These are phyloP conservation scores for Clonostachys solani DNA, from an alignment of 2,329 filamentous ascomycete species.

Conservation along the genomic window DNA sequence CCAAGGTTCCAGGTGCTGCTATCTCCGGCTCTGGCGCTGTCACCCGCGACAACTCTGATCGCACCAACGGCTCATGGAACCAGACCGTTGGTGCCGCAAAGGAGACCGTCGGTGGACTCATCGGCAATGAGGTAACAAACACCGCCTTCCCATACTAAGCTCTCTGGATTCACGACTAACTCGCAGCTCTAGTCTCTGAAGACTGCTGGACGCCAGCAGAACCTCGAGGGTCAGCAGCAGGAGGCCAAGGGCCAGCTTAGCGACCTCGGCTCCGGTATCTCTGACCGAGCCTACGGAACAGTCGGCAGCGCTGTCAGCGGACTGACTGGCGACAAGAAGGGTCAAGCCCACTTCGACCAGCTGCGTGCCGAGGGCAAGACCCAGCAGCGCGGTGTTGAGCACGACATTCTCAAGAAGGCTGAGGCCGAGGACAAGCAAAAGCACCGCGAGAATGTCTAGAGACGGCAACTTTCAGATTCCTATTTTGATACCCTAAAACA, in stretches of 20 bases:
- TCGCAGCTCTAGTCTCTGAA: conserved; percentile 53
- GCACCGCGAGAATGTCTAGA: too few species aligned
- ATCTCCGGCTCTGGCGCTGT: conserved; percentile 67
- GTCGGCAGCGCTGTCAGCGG: conserved; percentile 69
- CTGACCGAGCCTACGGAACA: conserved; percentile 64
- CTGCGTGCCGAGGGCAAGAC: conserved; percentile 83
- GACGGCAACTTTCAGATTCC: too few species aligned
- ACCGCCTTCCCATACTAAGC: background rate
- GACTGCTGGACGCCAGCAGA: conserved; percentile 71
- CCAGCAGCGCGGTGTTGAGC: conserved; percentile 76
- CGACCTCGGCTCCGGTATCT: conserved; percentile 64
- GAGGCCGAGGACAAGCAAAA: conserved; percentile 28
- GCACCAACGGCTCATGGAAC: conserved; percentile 72
- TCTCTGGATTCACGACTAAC: background rate
- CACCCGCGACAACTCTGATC: conserved; percentile 68
- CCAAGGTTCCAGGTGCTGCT: conserved; percentile 69
- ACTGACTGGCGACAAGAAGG: conserved; percentile 64
- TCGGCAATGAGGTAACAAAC: conserved; percentile 62
- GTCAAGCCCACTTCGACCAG: conserved; percentile 60
- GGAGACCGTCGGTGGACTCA: conserved; percentile 69
- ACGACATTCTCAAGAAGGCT: conserved; percentile 71
- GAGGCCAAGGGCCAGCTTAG: conserved; percentile 79
- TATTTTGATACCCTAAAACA: too few species aligned
- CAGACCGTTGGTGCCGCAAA: conserved; percentile 87
- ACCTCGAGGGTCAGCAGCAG: conserved; percentile 72